phyloP scores from a whole-genome alignment of 2,329 filamentous ascomycete species.

The Pseudocercospora macadamiae region DNA sequence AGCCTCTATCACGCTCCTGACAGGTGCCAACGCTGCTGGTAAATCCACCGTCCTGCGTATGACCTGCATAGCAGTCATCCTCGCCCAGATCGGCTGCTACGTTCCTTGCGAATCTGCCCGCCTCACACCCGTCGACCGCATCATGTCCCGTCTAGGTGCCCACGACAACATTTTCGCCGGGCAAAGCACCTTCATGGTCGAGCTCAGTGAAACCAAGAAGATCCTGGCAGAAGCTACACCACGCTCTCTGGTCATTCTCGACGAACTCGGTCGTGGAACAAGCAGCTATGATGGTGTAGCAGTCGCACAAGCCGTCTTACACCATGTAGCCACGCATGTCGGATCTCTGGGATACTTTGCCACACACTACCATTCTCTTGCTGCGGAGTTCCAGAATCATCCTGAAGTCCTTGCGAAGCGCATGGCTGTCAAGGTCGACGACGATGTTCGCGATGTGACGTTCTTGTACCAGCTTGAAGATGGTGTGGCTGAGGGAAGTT shows the following conservation, averaged over 20 bases:
- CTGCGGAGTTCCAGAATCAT: constrained; percentile 85
- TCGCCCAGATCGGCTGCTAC: constrained; percentile 94
- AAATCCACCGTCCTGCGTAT: constrained; percentile 96
- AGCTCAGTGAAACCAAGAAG: constrained; percentile 96
- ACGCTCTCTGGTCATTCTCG: constrained; percentile 91
- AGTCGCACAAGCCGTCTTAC: constrained; percentile 94
- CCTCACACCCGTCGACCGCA: constrained; percentile 89
- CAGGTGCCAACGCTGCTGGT: constrained; percentile 93
- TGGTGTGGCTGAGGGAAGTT: constrained; percentile 92
- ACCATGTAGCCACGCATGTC: constrained; percentile 90
- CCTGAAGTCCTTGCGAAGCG: constrained; percentile 83
- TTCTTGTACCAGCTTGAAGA: constrained; percentile 94
- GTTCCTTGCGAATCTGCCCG: constrained; percentile 80
- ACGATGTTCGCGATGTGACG: constrained; percentile 80
- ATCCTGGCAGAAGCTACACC: constrained; percentile 93
- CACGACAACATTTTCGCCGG: constrained; percentile 99
- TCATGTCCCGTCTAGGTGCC: constrained; percentile 96
- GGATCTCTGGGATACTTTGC: constrained; percentile 96
- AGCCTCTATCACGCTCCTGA: constrained; percentile 86
- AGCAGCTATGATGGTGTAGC: constrained; percentile 95
- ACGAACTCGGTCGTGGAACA: constrained; percentile 93
- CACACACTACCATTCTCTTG: constrained; percentile 94
- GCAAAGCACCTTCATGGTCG: constrained; percentile 97
- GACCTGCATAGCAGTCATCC: constrained; percentile 95
- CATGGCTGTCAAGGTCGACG: constrained; percentile 95